Evolutionary conservation across 352 stramenopile species (phyloP), one percentile per base, ranked within the genome.

Genomic region (Phytophthora chlamydospora): DNA sequence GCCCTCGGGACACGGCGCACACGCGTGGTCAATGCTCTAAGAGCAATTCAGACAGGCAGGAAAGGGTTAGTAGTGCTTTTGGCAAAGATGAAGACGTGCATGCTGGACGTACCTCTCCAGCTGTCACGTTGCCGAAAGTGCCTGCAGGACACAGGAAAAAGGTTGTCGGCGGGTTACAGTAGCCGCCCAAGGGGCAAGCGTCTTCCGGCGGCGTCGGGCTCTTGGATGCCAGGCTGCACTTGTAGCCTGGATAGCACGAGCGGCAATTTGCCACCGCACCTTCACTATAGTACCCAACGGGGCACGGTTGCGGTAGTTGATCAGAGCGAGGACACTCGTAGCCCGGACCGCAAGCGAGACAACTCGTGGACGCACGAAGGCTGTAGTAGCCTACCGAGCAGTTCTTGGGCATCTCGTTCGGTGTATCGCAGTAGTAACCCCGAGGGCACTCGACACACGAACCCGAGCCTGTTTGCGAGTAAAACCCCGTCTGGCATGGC

Each of bases 121-220:
- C 87, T 10, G 82, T 94, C 10, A 84, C 73, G 41, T 95, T 96
- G 14, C 91, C 91, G 49, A 87, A 95, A 0, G 89, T 97, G 4
- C 92, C 92, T 33, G 81, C 73, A 2, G 92, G 91, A 60, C 92
- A 98, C 42, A 85, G 59, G 51, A 93, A 93, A 42, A 94, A 93
- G 0, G 78, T 95, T 6, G 76, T 91, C 1, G 91, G 54, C 16
- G 89, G 88, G 53, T 95, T 96, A 61, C 90, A 97, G 44, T 96
- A 97, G 6, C 85, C 88, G 2, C 90, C 91, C 65, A 96, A 90
- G 0, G 85, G 85, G 48, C 90, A 98, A n/a, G 89, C 88, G 42
- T 90, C 89, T 43, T 88, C 60, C 11, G 71, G 73, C 31, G 91
- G 90, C n/a, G 89, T 95, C 29, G 93, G 78, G 16, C 58, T 82